Evolutionary conservation across 2,329 filamentous ascomycete species (phyloP).

Genomic region (Blastomyces silverae): DNA sequence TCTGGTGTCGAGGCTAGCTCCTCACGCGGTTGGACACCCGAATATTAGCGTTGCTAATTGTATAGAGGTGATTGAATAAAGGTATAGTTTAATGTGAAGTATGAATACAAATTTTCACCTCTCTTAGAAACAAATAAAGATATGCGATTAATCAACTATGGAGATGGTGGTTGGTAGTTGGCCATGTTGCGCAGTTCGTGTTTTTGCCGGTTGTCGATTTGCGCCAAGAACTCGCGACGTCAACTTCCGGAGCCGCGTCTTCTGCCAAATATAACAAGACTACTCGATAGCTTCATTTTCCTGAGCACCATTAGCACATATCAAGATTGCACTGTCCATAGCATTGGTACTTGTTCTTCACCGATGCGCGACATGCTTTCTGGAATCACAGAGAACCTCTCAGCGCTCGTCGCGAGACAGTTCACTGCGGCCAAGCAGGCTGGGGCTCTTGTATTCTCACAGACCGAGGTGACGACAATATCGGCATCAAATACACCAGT

Average conservation of each 20-base stretch:
- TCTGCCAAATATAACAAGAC: not conserved
- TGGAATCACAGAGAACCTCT: slow-evolving; percentile 33
- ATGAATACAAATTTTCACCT: no score
- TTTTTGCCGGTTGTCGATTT: not conserved
- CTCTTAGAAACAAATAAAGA: no score
- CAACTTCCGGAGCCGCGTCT: no score
- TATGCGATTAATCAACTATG: not conserved
- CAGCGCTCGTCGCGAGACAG: slow-evolving; percentile 33
- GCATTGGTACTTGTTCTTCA: not conserved
- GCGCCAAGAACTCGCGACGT: not conserved
- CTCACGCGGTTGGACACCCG: not conserved
- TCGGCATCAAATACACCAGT: slow-evolving; percentile 33
- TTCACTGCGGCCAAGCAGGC: slow-evolving; percentile 35
- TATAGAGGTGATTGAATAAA: not conserved
- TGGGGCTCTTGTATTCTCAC: slow-evolving; percentile 36
- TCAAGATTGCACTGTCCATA: no score
- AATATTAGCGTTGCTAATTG: not conserved
- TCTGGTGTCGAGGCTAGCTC: not conserved
- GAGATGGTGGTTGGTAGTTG: not conserved
- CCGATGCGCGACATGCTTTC: slow-evolving; percentile 30
- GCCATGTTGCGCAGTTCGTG: not conserved
- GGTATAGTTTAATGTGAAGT: not conserved
- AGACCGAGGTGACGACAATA: slow-evolving; percentile 36
- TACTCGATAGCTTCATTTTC: not conserved
- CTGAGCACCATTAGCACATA: not conserved